Base-by-base conservation (phyloP, 2,329 filamentous ascomycete genomes). In the Fusarium acutatum region DNA sequence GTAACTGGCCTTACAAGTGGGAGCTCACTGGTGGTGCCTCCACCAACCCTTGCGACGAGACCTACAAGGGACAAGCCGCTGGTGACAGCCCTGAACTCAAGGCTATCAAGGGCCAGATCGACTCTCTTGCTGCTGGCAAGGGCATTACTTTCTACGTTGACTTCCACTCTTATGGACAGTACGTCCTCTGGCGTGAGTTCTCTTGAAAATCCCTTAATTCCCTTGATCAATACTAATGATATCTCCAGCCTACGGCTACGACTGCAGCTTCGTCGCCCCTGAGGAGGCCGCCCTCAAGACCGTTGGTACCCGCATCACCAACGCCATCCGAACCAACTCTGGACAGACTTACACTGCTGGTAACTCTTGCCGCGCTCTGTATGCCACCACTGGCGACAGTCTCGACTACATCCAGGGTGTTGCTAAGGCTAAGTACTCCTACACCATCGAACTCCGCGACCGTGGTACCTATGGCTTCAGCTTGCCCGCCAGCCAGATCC, bases 141-240 rank as follows among this genome's bases (percentile, higher is more conserved):
- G 88, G 88, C 5, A 81, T 92, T 49, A 87, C 88, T 73, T 82
- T 92, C 7, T 93, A 88, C 81, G 88, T 92, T 67, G 91, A 93
- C 81, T 89, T 88, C 76, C 91, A 93, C 82, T 86, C 88, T 2
- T 92, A 92, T 80, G 87, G 86, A 30, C 90, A 92, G 63, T 84
- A 89, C 59, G 86, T 91, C 66, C 84, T 89, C 72, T 84, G 75
- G 77, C 83, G 88, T n/a, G 91, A 90, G 79, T 90, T 87, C 28
- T 90, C 89, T 15, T 7, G 8, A 7, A 24, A 3, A 6, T 14
- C 4, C 12, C 2, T 0, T 5, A 18, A 8, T 24, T 14, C 17
- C 87, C 62, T 81, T 86, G 1, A 7, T 62, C 76, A 82, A 14
- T 82, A 84, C 67, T 85, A 88, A 89, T 64, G 80, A 85, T 62